Base-by-base conservation (phyloP, 805 yeast genomes). In the Cyberlindnera galapagoensis region DNA sequence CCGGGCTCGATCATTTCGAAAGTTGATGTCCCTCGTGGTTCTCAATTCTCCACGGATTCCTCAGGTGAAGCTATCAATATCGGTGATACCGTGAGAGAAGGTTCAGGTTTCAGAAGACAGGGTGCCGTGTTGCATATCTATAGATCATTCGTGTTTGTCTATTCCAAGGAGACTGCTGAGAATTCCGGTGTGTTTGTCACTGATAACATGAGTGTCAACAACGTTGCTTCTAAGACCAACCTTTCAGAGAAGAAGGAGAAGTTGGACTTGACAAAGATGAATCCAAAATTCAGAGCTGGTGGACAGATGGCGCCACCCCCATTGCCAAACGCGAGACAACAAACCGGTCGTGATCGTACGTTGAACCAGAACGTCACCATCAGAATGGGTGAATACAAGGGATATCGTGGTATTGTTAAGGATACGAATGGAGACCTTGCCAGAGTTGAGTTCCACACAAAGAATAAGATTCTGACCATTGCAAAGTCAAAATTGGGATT, bases 381-480 rank as follows among this genome's bases (percentile, higher is more conserved):
- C 30, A 78, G 82, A 51, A 86, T 96, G n/a, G 92, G 94, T 19
- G 76, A 75, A 29, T 86, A 90, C 57, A 92, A 92, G 62, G 97
- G 98, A 28, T 76, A 86, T 46, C 78, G 80, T 63, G 98, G 98
- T 55, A 82, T 85, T 43, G 85, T 92, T 26, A 81, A 83, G 45
- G 97, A 92, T 54, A 86, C 95, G 8, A 92, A 86, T 48, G 98
- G 94, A 41, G 81, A 81, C 10, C 74, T 71, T 45, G 97, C 97
- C 2, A 74, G 97, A 39, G 84, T 92, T 26, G 98, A 92, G 61
- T 69, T 92, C 43, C 97, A 92, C 57, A 84, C 96, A 18, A 88
- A 88, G 45, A 79, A 80, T 52, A 92, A 90, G 56, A 83, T 82
- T 38, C 76, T 88, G 40, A 84, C 90, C 37, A 83, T 92, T 21